Evolutionary conservation across 2,329 filamentous ascomycete species (phyloP).

Genomic region (Lasiodiplodia sp.): DNA sequence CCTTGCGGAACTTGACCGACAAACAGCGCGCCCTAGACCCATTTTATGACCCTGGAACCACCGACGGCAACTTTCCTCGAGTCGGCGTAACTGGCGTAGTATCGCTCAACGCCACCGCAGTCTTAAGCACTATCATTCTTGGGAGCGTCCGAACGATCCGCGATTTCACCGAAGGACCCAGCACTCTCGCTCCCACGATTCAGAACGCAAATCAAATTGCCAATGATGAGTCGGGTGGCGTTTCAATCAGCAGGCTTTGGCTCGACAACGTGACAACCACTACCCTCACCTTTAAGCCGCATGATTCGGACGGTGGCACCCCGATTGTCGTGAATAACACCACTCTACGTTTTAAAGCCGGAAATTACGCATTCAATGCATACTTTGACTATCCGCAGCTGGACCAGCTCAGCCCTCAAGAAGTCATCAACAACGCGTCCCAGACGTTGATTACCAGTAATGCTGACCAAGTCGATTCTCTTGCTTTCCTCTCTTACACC

Average conservation of each 20-base stretch:
- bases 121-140: conserved; percentile 63
- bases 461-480: conserved; percentile 57
- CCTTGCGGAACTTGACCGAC: conserved; percentile 58
- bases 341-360: conserved; percentile 58
- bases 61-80: conserved; percentile 46
- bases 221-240: conserved; percentile 51
- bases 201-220: conserved; percentile 61
- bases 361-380: conserved; percentile 65
- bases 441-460: conserved; percentile 55
- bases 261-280: conserved; percentile 68
- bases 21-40: conserved; percentile 55
- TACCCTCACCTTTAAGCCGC: conserved; percentile 57
- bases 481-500: conserved; percentile 70
- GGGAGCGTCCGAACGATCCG: conserved; percentile 70
- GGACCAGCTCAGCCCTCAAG: conserved; percentile 57
- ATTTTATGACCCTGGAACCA: conserved; percentile 48
- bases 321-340: conserved; percentile 42
- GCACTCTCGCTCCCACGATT: conserved; percentile 59
- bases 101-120: conserved; percentile 65
- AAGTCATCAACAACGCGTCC: conserved; percentile 60
- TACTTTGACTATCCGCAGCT: conserved; percentile 70
- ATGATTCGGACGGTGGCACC: conserved; percentile 32
- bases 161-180: conserved; percentile 67
- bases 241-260: conserved; percentile 63
- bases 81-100: conserved; percentile 64